A percentile compares a stretch with the other conserved stretches of the same genome.
phyloP scores from a whole-genome alignment of 164 flowering plant genomes.

The Vitis riparia region DNA sequence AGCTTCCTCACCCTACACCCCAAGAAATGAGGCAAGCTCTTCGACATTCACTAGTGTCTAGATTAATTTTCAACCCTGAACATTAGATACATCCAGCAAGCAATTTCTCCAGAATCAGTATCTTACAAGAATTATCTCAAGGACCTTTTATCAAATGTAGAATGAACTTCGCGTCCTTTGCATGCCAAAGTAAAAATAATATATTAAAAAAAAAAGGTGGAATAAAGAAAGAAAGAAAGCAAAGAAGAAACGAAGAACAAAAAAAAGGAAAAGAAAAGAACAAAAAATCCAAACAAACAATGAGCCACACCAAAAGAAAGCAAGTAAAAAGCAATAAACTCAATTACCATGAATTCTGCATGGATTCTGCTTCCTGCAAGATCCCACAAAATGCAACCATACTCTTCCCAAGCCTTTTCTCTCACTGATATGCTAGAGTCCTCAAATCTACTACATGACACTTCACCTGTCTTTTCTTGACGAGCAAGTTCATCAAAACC shows the following conservation, averaged over 20 bases:
- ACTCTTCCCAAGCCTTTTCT: constrained; percentile 85
- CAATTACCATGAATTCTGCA: constrained; percentile 88
- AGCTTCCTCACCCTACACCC: no score
- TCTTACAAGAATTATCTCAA: not conserved
- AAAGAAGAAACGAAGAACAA: no score
- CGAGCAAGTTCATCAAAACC: constrained; percentile 14
- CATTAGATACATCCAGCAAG: no score
- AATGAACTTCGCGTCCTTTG: not conserved
- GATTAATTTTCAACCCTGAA: no score
- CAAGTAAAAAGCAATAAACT: not conserved
- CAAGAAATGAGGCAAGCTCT: no score
- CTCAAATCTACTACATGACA: constrained; percentile 1
- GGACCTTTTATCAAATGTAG: not conserved
- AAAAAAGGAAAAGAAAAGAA: not conserved
- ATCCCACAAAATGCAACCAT: constrained; percentile 95
- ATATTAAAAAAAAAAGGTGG: no score
- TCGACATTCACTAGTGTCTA: no score
- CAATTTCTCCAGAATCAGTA: no score
- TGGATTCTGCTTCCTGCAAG: constrained; percentile 74
- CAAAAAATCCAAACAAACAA: not conserved
- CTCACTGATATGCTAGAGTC: constrained; percentile 12
- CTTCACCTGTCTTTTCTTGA: constrained; percentile 19
- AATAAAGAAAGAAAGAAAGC: no score
- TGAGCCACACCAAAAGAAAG: not conserved
- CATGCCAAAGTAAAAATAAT: not conserved